Base-by-base conservation (phyloP, 1,284 basidiomycete genomes). In the Tranzscheliella williamsii region DNA sequence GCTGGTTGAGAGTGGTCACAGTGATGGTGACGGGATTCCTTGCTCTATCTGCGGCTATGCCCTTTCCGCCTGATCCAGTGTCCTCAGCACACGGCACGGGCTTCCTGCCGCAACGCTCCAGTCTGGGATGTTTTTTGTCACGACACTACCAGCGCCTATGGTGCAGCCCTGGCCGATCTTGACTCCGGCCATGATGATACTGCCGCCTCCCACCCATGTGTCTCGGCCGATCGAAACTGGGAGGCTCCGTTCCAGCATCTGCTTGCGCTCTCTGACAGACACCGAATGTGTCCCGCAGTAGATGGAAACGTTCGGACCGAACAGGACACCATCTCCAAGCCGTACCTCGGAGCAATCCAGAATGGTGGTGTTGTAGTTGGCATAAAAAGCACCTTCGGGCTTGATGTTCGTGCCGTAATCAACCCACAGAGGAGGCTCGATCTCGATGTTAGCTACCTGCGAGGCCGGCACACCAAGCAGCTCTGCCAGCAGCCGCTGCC, bases 111-210 rank as follows among this genome's bases (percentile, higher is more conserved):
- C 82, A 2, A 83, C 79, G 18, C 45, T 54, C 46, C 80, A 75
- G 24, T 72, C 66, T 5, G 78, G 78, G 2, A 83, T 73, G 58
- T 79, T 69, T 63, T 78, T 80, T 0, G 81, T 82, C 0, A 83
- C 81, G 5, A 82, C 80, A 11, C 66, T 68, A 1, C 81, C 81
- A 0, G 82, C 82, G 0, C 81, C 82, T 6, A 83, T 71, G 2
- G 80, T 81, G 4, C 55, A 62, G 0, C 81, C 82, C 13, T 78
- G 50, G 0, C 82, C 82, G n/a, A 83, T 79, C 2, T 68, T 81
- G 1, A 83, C 80, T 3, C 81, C 80, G 0, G 79, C 77, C 24
- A 79, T 65, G 34, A 83, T 76, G 24, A 78, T 76, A 3, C 72
- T 80, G n/a, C 75, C 76, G 0, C 80, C 81, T 2, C 81, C 81